Percentiles rank a stretch among this genome's conserved stretches.
These are phyloP conservation scores for Brassica napus DNA, from an alignment of 345 rosid genomes.

Conservation along the genomic window DNA sequence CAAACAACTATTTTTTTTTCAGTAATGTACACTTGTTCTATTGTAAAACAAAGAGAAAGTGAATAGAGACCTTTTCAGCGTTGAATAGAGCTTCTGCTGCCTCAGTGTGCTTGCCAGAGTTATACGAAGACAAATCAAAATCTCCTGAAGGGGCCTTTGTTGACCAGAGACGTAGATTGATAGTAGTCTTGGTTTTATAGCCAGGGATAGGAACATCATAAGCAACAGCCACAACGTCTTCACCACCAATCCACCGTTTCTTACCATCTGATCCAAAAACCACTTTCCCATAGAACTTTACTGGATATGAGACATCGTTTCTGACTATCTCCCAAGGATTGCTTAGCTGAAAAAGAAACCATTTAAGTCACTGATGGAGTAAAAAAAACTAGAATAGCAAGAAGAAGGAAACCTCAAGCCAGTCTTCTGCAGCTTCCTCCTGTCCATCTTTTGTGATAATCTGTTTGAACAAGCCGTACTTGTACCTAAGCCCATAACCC, in stretches of 20 bases:
- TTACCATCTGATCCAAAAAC: conserved; percentile 69
- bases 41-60: neutral
- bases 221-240: conserved; percentile 69
- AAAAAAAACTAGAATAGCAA: conserved; percentile 47
- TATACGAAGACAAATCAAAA: conserved; percentile 63
- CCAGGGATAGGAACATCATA: conserved; percentile 88
- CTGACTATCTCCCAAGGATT: conserved; percentile 87
- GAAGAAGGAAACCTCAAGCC: conserved; percentile 73
- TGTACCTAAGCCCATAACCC: conserved; percentile 88
- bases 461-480: conserved; percentile 78
- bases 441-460: conserved; percentile 76
- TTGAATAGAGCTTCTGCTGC: conserved; percentile 65
- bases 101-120: conserved; percentile 70
- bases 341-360: conserved; percentile 56
- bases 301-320: conserved; percentile 68
- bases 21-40: neutral
- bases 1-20: neutral
- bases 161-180: conserved; percentile 80
- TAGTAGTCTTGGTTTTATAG: conserved; percentile 72
- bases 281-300: conserved; percentile 78
- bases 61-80: conserved; percentile 65
- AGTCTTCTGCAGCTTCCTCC: conserved; percentile 81
- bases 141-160: conserved; percentile 70
- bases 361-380: neutral
- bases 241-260: conserved; percentile 80